Evolutionary conservation across 2,329 filamentous ascomycete genomes (phyloP), one percentile per base, ranked within the genome.

Genomic region (Cadophora gregata): DNA sequence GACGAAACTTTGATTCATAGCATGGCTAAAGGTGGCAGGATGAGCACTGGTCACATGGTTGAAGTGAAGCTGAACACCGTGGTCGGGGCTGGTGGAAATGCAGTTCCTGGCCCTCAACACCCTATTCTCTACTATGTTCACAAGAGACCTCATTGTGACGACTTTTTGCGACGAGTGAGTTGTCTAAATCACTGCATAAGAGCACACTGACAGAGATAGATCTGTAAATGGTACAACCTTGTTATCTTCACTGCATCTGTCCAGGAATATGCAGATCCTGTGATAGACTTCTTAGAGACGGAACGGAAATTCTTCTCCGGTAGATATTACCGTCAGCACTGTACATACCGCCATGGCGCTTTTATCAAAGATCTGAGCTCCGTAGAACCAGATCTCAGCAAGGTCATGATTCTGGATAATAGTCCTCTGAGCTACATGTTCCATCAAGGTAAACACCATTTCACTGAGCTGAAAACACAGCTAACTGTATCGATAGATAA

Each of bases 71-170:
- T 97, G 68, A 92, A 91, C 77, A 90, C 88, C 69, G 81, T 88
- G 64, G 86, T 93, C 53, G 89, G 88, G 63, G 86, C 87, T 58
- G 88, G 87, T 36, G 89, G 90, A 29, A 86, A 89, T 72, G 83
- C 88, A 24, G 85, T 84, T 25, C 81, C 92, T 29, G 93, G 92
- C 8, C 93, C 93, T 48, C 95, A 97, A 76, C 94, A 99, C 77
- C 96, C 96, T 0, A 98, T 99, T 72, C 81, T 99, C 69, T 99
- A 99, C 82, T 99, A 97, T 83, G 96, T 99, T 61, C 96, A 99
- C 81, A 98, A 99, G 81, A 90, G 96, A 70, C 96, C 96, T 42
- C 91, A 96, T 77, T 99, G 96, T 79, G 96, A 99, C 79, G 95
- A 98, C 73, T 99, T 99, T 77, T 80, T 99, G 76, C 90, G 94